Conservation (phyloP, 1,284 basidiomycete species). For the Hortiboletus rubellus region DNA sequence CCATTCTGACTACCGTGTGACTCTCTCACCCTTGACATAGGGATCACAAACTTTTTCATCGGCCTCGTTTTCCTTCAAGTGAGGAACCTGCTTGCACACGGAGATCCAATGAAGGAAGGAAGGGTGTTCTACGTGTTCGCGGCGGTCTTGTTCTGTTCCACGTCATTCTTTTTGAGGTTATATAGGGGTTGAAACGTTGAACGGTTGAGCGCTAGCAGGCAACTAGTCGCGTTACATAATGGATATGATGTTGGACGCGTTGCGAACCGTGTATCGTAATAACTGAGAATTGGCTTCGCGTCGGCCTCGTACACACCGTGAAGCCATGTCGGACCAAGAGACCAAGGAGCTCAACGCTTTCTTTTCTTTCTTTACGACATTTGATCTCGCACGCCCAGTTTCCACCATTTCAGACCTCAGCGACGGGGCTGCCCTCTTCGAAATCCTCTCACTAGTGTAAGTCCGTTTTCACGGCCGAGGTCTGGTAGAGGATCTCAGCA, state of each 20-base stretch:
- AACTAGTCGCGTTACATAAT: constrained; percentile 27
- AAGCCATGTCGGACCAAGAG: constrained; percentile 48
- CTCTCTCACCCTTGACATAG: constrained; percentile 37
- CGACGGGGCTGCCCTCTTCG: constrained; percentile 72
- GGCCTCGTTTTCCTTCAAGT: constrained; percentile 83
- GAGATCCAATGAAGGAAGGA: constrained; percentile 68
- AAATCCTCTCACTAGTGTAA: constrained; percentile 71
- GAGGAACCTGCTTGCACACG: constrained; percentile 68
- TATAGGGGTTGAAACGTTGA: constrained; percentile 34
- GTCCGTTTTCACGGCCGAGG: constrained; percentile 28
- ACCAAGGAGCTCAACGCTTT: constrained; percentile 73
- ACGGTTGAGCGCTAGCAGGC: too few relatives aligned
- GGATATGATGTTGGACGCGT: constrained; percentile 2
- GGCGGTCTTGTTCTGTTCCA: constrained; percentile 42
- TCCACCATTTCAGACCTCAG: constrained; percentile 64
- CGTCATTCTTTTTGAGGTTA: constrained; percentile 40
- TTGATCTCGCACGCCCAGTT: constrained; percentile 62
- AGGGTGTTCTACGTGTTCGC: constrained; percentile 84
- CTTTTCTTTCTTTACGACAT: constrained; percentile 75
- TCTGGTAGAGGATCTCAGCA: constrained; percentile 11
- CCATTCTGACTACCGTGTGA: background rate
- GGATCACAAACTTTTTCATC: constrained; percentile 83
- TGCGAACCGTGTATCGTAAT: background rate
- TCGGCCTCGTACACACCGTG: background rate
- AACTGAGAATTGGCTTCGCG: constrained; percentile 1